These are phyloP conservation scores for Neophaeococcomyces mojaviensis DNA, from an alignment of 2,329 filamentous ascomycete genomes.

Conservation along the genomic window DNA sequence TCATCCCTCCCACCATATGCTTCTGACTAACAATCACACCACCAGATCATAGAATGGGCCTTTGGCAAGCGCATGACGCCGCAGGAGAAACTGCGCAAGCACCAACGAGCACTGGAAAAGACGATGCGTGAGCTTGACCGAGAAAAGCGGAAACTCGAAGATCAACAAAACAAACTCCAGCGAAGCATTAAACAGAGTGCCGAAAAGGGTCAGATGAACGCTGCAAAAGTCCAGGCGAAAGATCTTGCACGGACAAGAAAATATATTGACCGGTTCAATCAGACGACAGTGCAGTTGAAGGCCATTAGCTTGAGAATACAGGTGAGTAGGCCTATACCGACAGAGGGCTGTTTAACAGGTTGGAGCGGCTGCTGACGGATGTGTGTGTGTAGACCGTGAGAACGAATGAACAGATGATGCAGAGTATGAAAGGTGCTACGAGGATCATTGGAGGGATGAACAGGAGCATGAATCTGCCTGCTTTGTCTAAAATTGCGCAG, in stretches of 20 bases:
- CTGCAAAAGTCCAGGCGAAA: constrained; percentile 96
- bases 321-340: constrained; percentile 40
- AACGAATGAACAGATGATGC: constrained; percentile 99
- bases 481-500: constrained; percentile 93
- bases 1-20: constrained; percentile 9
- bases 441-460: constrained; percentile 95
- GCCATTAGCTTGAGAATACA: constrained; percentile 92
- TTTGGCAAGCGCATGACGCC: constrained; percentile 99
- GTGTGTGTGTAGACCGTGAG: constrained; percentile 65
- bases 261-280: constrained; percentile 93
- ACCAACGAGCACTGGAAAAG: constrained; percentile 94
- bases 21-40: not conserved
- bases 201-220: constrained; percentile 97
- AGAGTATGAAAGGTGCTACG: constrained; percentile 97
- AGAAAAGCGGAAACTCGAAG: constrained; percentile 90
- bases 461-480: constrained; percentile 91
- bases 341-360: not conserved
- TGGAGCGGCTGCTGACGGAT: not conserved
- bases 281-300: constrained; percentile 94
- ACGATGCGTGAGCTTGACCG: constrained; percentile 94
- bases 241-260: constrained; percentile 86
- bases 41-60: constrained; percentile 94
- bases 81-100: constrained; percentile 56
- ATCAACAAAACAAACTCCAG: constrained; percentile 96
- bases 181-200: constrained; percentile 96